Percentiles rank a stretch among this genome's conserved stretches.
phyloP scores from a whole-genome alignment of 2,329 filamentous ascomycete species.

The Huntiella bhutanensis region DNA sequence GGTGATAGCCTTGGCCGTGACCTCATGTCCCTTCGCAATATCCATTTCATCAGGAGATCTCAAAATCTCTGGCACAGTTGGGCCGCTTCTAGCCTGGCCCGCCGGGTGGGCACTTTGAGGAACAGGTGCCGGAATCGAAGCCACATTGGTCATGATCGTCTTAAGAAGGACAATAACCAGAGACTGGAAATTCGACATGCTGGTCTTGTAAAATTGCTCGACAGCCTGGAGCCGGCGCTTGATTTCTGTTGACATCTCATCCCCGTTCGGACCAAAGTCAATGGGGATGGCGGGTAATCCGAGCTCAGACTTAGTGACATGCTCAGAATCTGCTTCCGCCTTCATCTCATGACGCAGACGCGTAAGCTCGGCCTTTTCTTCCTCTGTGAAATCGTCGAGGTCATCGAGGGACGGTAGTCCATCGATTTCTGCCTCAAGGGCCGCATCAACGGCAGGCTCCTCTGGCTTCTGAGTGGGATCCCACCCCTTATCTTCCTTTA shows the following conservation, averaged over 20 bases:
- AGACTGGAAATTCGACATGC: constrained; percentile 75
- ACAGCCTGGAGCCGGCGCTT: constrained; percentile 51
- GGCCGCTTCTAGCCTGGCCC: constrained; percentile 20
- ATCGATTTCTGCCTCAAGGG: constrained; percentile 19
- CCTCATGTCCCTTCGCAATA: constrained; percentile 62
- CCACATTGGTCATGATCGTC: constrained; percentile 72
- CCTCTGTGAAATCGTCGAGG: constrained; percentile 24
- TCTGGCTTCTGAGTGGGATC: constrained; percentile 20
- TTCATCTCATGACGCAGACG: constrained; percentile 23
- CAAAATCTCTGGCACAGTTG: constrained; percentile 20
- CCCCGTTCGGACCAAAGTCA: constrained; percentile 29
- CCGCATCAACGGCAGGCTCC: constrained; percentile 23
- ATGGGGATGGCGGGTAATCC: constrained; percentile 4
- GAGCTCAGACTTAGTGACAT: constrained; percentile 17
- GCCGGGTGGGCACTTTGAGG: constrained; percentile 11
- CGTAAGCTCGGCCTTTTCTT: constrained; percentile 25
- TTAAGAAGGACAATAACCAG: constrained; percentile 84
- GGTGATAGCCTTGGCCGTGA: constrained; percentile 81
- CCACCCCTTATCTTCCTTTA: constrained; percentile 87
- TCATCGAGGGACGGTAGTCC: constrained; percentile 20
- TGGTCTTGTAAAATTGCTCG: constrained; percentile 68
- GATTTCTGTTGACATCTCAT: constrained; percentile 31
- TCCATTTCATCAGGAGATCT: constrained; percentile 56
- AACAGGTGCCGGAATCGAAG: constrained; percentile 33
- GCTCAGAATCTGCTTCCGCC: constrained; percentile 13